phyloP scores from a whole-genome alignment of 305 asterid genomes.

The Nicotiana rustica region DNA sequence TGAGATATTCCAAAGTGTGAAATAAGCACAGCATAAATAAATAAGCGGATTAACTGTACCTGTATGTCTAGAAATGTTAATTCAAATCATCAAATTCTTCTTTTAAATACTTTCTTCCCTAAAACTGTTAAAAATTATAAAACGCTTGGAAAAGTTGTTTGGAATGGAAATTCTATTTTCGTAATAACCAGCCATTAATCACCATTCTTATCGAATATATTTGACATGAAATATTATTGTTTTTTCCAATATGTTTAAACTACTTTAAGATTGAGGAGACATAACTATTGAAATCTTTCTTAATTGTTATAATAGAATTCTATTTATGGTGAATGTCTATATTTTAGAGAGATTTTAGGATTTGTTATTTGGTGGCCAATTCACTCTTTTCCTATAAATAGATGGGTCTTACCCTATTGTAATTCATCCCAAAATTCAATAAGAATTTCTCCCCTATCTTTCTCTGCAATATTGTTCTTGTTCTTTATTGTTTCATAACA shows the following conservation, averaged over 20 bases:
- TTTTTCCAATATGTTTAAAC: not conserved
- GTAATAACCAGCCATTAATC: not conserved
- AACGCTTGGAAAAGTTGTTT: not conserved
- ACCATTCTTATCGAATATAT: not conserved
- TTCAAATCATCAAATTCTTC: not conserved
- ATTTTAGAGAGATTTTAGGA: too few species aligned
- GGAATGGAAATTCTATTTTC: not conserved
- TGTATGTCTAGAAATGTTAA: too few species aligned
- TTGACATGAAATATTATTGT: not conserved
- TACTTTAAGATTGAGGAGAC: not conserved
- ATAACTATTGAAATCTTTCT: too few species aligned
- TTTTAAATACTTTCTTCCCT: not conserved
- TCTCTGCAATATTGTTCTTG: too few species aligned
- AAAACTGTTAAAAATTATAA: not conserved
- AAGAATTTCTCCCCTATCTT: too few species aligned
- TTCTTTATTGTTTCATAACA: too few species aligned
- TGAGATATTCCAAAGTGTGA: not conserved
- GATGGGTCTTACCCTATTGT: too few species aligned
- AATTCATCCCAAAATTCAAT: too few species aligned
- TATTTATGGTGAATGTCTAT: too few species aligned
- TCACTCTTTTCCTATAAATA: too few species aligned
- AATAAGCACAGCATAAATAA: not conserved
- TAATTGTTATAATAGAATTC: too few species aligned
- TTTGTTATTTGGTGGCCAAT: too few species aligned
- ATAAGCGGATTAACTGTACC: not conserved